Conservation (phyloP, 2,329 filamentous ascomycete genomes). For the Pseudocercospora eumusae region DNA sequence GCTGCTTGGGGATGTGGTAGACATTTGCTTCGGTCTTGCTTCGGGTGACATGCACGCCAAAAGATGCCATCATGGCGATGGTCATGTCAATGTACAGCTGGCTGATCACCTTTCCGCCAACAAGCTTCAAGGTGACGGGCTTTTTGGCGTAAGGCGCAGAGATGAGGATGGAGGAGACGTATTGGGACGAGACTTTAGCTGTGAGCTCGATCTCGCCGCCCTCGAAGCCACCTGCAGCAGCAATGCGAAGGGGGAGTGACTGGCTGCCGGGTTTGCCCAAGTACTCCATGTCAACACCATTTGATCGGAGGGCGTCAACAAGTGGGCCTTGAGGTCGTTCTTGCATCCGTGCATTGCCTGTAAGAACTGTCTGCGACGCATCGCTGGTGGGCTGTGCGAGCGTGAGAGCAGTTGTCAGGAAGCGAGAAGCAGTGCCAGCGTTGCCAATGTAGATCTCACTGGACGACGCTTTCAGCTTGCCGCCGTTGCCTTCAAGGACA, state of each 20-base stretch:
- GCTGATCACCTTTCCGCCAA: conserved; percentile 96
- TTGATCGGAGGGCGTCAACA: conserved; percentile 82
- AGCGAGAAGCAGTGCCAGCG: conserved; percentile 91
- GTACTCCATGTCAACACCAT: conserved; percentile 86
- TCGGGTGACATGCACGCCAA: conserved; percentile 77
- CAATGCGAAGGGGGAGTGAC: conserved; percentile 80
- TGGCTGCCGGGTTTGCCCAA: conserved; percentile 78
- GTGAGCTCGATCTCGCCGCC: conserved; percentile 89
- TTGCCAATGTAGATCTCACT: conserved; percentile 90
- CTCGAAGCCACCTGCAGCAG: conserved; percentile 77
- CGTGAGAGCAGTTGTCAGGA: conserved; percentile 87
- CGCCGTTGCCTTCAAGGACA: conserved; percentile 87
- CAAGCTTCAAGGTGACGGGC: conserved; percentile 82
- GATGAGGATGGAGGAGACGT: conserved; percentile 95
- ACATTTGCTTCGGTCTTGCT: conserved; percentile 81
- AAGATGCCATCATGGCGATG: conserved; percentile 92
- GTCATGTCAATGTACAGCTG: conserved; percentile 99
- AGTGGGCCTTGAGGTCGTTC: conserved; percentile 89
- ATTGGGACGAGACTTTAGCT: conserved; percentile 97
- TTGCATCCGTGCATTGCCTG: conserved; percentile 96
- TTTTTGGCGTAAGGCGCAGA: conserved; percentile 95
- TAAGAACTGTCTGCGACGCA: conserved; percentile 73
- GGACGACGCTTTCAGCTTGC: conserved; percentile 72
- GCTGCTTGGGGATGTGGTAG: conserved; percentile 85
- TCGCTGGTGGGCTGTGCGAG: conserved; percentile 68